Percentiles rank a stretch among this genome's conserved stretches.
These are phyloP conservation scores for Camelina hispida DNA, from an alignment of 345 rosid species.

Conservation along the genomic window DNA sequence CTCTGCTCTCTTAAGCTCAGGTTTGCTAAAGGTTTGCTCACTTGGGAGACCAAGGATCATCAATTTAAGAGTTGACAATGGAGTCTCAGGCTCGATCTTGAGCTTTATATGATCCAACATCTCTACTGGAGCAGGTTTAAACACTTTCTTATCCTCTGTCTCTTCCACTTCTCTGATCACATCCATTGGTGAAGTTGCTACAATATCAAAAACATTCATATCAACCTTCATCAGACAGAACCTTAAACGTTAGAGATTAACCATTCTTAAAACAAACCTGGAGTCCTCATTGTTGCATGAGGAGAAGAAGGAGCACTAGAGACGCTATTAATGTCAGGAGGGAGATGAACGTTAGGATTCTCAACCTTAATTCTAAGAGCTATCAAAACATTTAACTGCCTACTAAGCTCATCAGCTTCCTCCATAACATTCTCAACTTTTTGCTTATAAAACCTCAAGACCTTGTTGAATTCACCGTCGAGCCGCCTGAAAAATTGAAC, in stretches of 20 bases:
- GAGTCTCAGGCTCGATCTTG: conserved; percentile 61
- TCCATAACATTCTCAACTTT: conserved; percentile 56
- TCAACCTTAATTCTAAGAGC: conserved; percentile 75
- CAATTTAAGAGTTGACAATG: conserved; percentile 63
- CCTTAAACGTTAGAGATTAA: too few relatives aligned
- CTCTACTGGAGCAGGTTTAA: conserved; percentile 52
- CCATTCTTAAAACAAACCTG: conserved; percentile 14
- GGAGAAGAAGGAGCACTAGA: conserved; percentile 37
- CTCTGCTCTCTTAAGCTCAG: conserved; percentile 63
- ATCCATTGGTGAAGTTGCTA: conserved; percentile 35
- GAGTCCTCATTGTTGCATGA: conserved; percentile 24
- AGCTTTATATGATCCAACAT: conserved; percentile 68
- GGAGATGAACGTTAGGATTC: conserved; percentile 46
- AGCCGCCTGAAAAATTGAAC: conserved; percentile 61
- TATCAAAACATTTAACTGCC: conserved; percentile 76
- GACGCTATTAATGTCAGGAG: conserved; percentile 26
- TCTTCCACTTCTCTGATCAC: conserved; percentile 37
- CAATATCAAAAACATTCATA: not conserved
- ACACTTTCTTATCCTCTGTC: conserved; percentile 17
- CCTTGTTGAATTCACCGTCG: conserved; percentile 77
- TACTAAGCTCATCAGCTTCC: conserved; percentile 75
- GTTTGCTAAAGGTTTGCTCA: conserved; percentile 55
- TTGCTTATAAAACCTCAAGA: conserved; percentile 54
- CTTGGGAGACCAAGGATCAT: conserved; percentile 55
- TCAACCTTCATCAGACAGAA: too few relatives aligned